Evolutionary conservation across 2,329 filamentous ascomycete genomes (phyloP).

Genomic region (Tolypocladium amazonense): DNA sequence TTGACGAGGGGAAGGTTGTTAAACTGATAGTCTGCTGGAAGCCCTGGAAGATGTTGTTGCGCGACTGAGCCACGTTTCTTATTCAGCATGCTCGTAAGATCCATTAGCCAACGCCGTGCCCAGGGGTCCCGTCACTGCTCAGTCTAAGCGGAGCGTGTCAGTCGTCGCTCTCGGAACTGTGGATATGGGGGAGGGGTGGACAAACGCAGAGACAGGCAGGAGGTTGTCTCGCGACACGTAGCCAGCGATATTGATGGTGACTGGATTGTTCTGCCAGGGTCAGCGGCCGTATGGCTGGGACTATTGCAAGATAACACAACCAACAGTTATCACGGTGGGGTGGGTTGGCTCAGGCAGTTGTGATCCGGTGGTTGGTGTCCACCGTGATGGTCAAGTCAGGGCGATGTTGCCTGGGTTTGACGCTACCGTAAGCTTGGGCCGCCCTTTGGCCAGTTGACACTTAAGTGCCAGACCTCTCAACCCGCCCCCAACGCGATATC

Average conservation of each 20-base stretch:
- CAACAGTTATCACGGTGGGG: not conserved
- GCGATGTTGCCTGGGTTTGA: not conserved
- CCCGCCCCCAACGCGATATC: not conserved
- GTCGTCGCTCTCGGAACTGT: not conserved
- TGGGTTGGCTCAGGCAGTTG: not conserved
- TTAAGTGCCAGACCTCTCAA: not conserved
- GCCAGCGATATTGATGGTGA: constrained; percentile 4
- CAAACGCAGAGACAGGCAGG: constrained; percentile 6
- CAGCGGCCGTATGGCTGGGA: not conserved
- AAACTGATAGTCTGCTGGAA: constrained; percentile 19
- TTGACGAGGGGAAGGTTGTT: constrained; percentile 23
- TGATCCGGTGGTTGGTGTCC: not conserved
- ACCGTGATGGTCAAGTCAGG: not conserved
- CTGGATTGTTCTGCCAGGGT: not conserved
- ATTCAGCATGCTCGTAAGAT: constrained; percentile 42
- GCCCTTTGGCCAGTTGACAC: not conserved
- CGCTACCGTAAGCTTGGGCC: constrained; percentile 3
- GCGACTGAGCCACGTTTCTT: constrained; percentile 28
- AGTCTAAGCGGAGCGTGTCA: constrained; percentile 11
- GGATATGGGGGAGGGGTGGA: not conserved
- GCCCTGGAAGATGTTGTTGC: constrained; percentile 20
- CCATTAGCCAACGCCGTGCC: constrained; percentile 38
- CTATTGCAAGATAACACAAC: not conserved
- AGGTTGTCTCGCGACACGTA: constrained; percentile 12
- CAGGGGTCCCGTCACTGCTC: constrained; percentile 29